Evolutionary conservation across 2,329 filamentous ascomycete species (phyloP).

Genomic region (Aspergillus clavatus): DNA sequence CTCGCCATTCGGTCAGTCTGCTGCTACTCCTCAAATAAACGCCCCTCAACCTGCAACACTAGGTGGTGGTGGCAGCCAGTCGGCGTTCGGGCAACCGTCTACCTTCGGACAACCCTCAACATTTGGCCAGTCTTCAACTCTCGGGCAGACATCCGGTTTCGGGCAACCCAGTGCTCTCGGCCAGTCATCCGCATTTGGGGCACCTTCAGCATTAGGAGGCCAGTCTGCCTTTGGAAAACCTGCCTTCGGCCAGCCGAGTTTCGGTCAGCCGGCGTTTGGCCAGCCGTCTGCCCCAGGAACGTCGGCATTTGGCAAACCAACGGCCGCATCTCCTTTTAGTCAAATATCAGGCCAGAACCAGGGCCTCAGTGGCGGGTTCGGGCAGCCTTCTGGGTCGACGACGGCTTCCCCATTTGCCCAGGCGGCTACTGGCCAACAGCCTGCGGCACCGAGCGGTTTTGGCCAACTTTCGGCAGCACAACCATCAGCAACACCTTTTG

Average conservation of each 20-base stretch:
- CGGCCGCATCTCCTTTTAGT: conserved; percentile 41
- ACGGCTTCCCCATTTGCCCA: conserved; percentile 32
- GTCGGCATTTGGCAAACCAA: conserved; percentile 35
- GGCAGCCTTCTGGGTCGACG: conserved; percentile 16
- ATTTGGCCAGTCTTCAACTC: conserved; percentile 25
- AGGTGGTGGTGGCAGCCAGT: conserved; percentile 7
- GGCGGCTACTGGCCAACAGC: conserved; percentile 23
- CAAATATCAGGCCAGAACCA: conserved; percentile 29
- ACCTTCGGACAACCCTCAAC: conserved; percentile 19
- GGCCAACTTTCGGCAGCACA: conserved; percentile 21
- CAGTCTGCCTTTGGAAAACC: conserved; percentile 32
- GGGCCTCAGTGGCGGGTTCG: conserved; percentile 26
- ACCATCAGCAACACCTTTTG: conserved; percentile 25
- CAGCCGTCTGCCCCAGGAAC: conserved; percentile 22
- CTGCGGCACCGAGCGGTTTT: conserved; percentile 27
- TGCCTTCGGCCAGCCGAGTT: conserved; percentile 40
- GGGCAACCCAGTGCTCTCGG: conserved; percentile 17
- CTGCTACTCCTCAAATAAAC: conserved; percentile 15
- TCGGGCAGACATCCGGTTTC: conserved; percentile 12
- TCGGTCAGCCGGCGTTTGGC: conserved; percentile 26
- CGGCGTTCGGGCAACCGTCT: conserved; percentile 18
- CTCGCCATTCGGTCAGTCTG: conserved; percentile 38
- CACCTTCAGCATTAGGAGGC: conserved; percentile 29
- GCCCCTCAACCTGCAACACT: conserved; percentile 26
- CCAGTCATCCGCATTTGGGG: conserved; percentile 36